Base-by-base conservation (phyloP, 2,329 filamentous ascomycete genomes). In the Hymenoscyphus repandus region DNA sequence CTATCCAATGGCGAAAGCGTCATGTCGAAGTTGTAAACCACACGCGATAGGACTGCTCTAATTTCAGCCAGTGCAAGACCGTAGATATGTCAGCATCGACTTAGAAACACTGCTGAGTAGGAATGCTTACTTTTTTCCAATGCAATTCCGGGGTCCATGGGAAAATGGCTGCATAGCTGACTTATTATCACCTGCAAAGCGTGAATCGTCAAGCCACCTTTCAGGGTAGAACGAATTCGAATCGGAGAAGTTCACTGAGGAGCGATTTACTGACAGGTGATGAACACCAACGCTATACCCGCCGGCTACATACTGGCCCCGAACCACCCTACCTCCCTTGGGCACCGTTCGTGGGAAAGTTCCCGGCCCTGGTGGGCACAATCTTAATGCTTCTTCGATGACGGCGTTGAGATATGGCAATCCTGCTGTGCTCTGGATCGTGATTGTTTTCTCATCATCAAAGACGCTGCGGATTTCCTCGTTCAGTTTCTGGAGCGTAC, bases 381-480 rank as follows among this genome's bases (percentile, higher is more conserved):
- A 49, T 2, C 70, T 60, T 1, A 74, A 60, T 3, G 54, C 62
- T 55, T 74, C 72, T 7, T 68, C 55, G 2, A 74, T 51, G 11
- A 69, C 63, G 5, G 71, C 70, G 12, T 59, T 43, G 5, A 70
- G 57, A 49, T 73, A 73, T 0, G 49, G 49, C 5, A 62, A 32
- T 1, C 40, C 40, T 10, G 48, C 32, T 13, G 52, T 34, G 15
- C 18, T 47, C 1, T 20, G 30, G 22, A 49, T 47, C 5, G 20
- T 31, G 20, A 49, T 59, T 17, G 59, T 54, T 1, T 13, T 18
- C 18, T 62, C 58, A 9, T 54, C 60, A 6, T 45, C 54, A 56
- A 77, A 77, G 0, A 65, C 49, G 3, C 55, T 49, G 3, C 73
- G 67, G 4, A 77, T 62, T 52, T 78, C 75, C 0, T 62, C 54